Evolutionary conservation across 2,329 filamentous ascomycete genomes (phyloP), one percentile per base, ranked within the genome.

Genomic region (Sphaerulina populicola): DNA sequence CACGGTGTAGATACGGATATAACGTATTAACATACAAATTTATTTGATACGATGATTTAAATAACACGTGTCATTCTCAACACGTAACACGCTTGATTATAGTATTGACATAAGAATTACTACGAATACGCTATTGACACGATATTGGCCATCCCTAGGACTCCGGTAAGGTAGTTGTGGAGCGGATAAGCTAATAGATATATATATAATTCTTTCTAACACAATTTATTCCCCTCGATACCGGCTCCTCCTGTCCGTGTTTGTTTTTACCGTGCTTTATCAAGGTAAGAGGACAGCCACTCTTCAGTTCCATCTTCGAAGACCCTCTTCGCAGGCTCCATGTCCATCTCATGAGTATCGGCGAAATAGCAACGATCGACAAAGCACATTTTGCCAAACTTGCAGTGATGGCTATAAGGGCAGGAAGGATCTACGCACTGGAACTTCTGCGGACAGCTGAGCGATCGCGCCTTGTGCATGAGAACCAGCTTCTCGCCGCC

Each of bases 101-200:
- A 23, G 21, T 23, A 3, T n/a, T 6, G 3, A 23, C n/a, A 23
- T 6, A 23, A 6, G 6, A 23, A 23, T 6, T 23, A 3, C 6
- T 3, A 3, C 3, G 3, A 23, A 3, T 23, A 23, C 21, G 21
- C 21, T 23, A 6, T 23, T 6, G 6, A 23, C 21, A 23, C 21
- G 3, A 23, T 23, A 23, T 6, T 23, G 3, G 21, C 21, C 6
- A 23, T 23, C 21, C 21, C 6, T 3, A 3, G 21, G 21, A 23
- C 21, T 23, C 21, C 21, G 21, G 21, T 23, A 23, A 23, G 21
- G 21, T 95, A 64, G 86, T 86, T 59, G 95, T 87, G 6, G 80
- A 40, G 18, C 27, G 30, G 41, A 29, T 14, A 42, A 27, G 33
- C 33, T 40, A 27, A 27, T 14, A 48, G 36, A 18, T 21, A 27